Base-by-base conservation (phyloP, 2,329 filamentous ascomycete genomes). In the Zymoseptoria tritici region DNA sequence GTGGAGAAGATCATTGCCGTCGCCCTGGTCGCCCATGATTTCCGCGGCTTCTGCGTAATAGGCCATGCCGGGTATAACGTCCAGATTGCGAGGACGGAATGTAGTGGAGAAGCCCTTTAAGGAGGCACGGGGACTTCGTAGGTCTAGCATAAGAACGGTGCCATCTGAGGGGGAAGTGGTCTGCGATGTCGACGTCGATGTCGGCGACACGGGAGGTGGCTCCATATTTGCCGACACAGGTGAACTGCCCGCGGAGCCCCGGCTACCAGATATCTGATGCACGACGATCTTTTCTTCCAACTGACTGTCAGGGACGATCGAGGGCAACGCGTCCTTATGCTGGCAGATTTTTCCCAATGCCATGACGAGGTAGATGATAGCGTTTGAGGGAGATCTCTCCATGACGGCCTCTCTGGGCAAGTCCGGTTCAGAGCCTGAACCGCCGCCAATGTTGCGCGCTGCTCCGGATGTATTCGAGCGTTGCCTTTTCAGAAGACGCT, bases 31-130 rank as follows among this genome's bases (percentile, higher is more conserved):
- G 4, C 91, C 91, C 16, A 97, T 78, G 46, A 97, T 96, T 62
- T 94, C 88, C 0, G 88, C 88, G 2, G 91, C 93, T 62, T 89
- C 86, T 1, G 89, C 89, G 72, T 93, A 97, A 72, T 97, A 97
- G 29, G 91, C 88, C 59, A 97, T 78, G 0, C 94, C 94, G 0
- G 94, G 93, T 61, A 97, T 89, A 6, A 89, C 82, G 68, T 97
- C 91, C 55, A 94, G 81, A 52, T 75, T 75, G 19, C 67, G 64
- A 16, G 56, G 54, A 3, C 64, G 63, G 29, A 62, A 19, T 21
- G 55, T 9, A 70, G 70, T 7, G 70, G n/a, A n/a, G n/a, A n/a
- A 72, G 53, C 63, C 67, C 21, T 61, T 64, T n/a, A 62, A 59
- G 24, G 65, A 55, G 9, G 65, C 64, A 22, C 65, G 59, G n/a